These are phyloP conservation scores for Bathelium albidoporum DNA, from an alignment of 495 filamentous ascomycete species.

Conservation along the genomic window DNA sequence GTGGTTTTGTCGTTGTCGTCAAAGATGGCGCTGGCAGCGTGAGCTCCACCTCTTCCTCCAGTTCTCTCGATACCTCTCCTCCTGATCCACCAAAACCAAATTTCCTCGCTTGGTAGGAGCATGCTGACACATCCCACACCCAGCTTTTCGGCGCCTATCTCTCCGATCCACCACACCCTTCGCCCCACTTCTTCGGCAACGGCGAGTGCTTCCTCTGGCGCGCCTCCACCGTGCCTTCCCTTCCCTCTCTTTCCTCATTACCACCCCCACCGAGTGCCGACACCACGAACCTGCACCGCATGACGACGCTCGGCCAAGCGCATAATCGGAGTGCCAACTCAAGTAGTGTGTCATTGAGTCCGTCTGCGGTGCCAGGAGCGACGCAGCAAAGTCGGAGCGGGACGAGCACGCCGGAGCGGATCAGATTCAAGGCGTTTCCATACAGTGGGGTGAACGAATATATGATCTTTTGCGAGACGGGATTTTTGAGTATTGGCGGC, in stretches of 20 bases:
- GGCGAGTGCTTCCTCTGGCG: conserved; percentile 99
- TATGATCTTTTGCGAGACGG: conserved; percentile 81
- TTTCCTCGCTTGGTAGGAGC: too few species aligned
- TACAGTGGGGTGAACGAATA: conserved; percentile 96
- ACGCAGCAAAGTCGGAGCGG: conserved; percentile 23
- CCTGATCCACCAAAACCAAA: too few species aligned
- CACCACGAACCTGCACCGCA: conserved; percentile 58
- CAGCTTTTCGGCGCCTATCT: conserved; percentile 91
- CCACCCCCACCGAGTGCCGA: conserved; percentile 69
- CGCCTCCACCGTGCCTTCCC: conserved; percentile 48
- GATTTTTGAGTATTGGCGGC: conserved; percentile 77
- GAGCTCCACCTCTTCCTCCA: conserved; percentile 27
- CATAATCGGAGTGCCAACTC: conserved; percentile 11
- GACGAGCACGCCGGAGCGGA: conserved; percentile 46
- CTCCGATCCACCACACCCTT: conserved; percentile 70
- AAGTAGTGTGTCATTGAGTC: conserved; percentile 2
- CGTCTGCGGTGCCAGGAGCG: background rate
- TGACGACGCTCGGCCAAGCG: conserved; percentile 50
- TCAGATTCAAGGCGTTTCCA: conserved; percentile 93
- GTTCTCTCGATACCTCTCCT: conserved; percentile 4
- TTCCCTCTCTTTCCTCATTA: conserved; percentile 41
- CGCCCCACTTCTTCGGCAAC: conserved; percentile 83
- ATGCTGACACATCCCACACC: background rate
- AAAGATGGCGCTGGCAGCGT: conserved; percentile 64
- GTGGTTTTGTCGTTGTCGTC: conserved; percentile 80